Base-by-base conservation (phyloP, 129 eudicot genomes). In the Flaveria bidentis region DNA sequence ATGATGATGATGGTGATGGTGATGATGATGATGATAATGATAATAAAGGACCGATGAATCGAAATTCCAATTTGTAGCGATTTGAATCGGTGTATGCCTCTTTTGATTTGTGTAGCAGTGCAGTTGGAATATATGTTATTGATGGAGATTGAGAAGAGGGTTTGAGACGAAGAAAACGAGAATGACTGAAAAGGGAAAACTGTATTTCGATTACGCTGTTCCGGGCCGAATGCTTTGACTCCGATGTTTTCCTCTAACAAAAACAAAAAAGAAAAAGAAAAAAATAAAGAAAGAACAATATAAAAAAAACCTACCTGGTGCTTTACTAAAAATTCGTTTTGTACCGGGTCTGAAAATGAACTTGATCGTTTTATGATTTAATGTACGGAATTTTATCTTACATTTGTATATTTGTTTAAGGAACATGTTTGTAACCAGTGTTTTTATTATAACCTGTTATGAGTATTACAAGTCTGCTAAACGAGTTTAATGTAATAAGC, bases 121-220 rank as follows among this genome's bases (percentile, higher is more conserved):
- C 69, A 53, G 60, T 80, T 76, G 67, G 68, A 66, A 56, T 67
- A 17, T 55, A 25, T 36, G 76, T 56, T 58, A 57, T 73, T 46
- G 80, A 65, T 12, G n/a, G 61, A 55, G 68, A 70, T 69, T 28
- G 76, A 58, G 60, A 50, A 47, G 67, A 72, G 81, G 77, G 82
- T 60, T 78, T 47, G 82, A 66, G 82, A 78, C 82, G 82, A 78
- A 78, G 82, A 78, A 78, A 78, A 70, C 77, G 82, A 78, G 82
- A 78, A 71, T 61, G 72, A 62, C 56, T 58, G 69, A 68, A 76
- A 76, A 20, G 68, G 46, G 73, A 51, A 76, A 51, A 65, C 73
- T 18, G 80, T 28, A 18, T 50, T 65, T 64, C 42, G 80, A 76
- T 65, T 30, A 64, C 80, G 53, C 65, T 62, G 49, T 46, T 65